A percentile compares a stretch with the other conserved stretches of the same genome.
These are phyloP conservation scores for Pedinophyceae sp. DNA, from an alignment of 139 green algal species.

Conservation along the genomic window DNA sequence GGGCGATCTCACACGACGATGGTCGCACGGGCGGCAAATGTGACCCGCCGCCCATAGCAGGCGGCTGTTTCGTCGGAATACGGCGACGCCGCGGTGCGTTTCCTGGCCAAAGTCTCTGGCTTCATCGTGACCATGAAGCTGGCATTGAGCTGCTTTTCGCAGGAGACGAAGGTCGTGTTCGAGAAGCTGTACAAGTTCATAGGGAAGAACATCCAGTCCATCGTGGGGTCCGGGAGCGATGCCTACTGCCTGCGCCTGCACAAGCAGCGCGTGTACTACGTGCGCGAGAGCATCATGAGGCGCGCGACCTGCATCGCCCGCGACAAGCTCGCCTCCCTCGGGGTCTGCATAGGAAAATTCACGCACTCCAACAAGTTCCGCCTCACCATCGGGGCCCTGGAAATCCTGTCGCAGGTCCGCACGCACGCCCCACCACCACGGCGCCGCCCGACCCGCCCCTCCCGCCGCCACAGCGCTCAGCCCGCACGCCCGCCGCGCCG, in stretches of 20 bases:
- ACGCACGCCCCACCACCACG: no score
- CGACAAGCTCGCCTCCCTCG: constrained; percentile 80
- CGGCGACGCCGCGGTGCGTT: not conserved
- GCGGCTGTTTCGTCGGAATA: not conserved
- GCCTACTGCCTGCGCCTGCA: constrained; percentile 79
- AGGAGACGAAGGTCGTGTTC: constrained; percentile 90
- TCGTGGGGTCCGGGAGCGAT: constrained; percentile 72
- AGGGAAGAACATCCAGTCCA: constrained; percentile 84
- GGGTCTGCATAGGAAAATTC: constrained; percentile 88
- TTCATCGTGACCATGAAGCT: not conserved
- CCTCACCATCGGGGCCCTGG: constrained; percentile 77
- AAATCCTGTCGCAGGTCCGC: constrained; percentile 67
- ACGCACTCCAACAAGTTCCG: constrained; percentile 92
- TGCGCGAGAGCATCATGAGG: constrained; percentile 79
- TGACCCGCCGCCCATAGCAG: not conserved
- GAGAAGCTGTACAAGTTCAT: constrained; percentile 98
- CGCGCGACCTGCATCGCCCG: constrained; percentile 67
- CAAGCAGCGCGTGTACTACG: constrained; percentile 90
- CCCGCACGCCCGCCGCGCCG: no score
- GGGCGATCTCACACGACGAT: no score
- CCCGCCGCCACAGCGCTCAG: no score
- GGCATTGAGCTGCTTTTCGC: not conserved
- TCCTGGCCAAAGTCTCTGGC: not conserved
- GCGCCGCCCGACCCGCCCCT: no score
- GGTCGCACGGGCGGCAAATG: no score